Conservation (phyloP, 371 early-diverging fungal genomes). For the Circinella umbellata region DNA sequence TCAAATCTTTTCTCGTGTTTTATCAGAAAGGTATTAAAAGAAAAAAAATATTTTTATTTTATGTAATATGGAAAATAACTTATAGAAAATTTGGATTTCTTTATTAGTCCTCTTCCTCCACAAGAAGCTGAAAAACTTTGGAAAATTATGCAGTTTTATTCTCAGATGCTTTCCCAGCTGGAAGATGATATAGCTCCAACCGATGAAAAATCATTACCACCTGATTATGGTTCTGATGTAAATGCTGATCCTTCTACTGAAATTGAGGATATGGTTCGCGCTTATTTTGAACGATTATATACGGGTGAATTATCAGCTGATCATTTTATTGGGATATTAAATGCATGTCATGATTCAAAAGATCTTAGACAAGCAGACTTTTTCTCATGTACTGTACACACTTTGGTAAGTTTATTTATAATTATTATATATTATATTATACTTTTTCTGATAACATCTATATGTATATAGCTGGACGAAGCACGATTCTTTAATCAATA, state of each 20-base stretch:
- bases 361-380: conserved; percentile 73
- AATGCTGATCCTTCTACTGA: conserved; percentile 25
- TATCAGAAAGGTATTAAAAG: conserved; percentile 63
- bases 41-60: too few relatives aligned
- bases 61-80: not conserved
- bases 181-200: not conserved
- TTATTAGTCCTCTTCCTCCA: conserved; percentile 33
- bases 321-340: conserved; percentile 75
- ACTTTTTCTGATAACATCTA: not conserved
- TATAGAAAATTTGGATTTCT: not conserved
- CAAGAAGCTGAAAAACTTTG: conserved; percentile 38
- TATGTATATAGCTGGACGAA: conserved; percentile 79
- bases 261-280: conserved; percentile 78
- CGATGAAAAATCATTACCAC: not conserved
- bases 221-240: not conserved
- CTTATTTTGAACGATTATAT: conserved; percentile 79
- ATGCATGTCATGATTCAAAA: conserved; percentile 71
- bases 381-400: conserved; percentile 82
- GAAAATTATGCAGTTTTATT: conserved; percentile 40
- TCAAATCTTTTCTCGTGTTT: conserved; percentile 68
- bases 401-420: conserved; percentile 47
- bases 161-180: conserved; percentile 24
- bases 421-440: not conserved
- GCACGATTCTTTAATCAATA: conserved; percentile 92
- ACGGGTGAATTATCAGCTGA: conserved; percentile 72